Conservation (phyloP, 352 stramenopile species). For the Aphanomyces cochlioides region DNA sequence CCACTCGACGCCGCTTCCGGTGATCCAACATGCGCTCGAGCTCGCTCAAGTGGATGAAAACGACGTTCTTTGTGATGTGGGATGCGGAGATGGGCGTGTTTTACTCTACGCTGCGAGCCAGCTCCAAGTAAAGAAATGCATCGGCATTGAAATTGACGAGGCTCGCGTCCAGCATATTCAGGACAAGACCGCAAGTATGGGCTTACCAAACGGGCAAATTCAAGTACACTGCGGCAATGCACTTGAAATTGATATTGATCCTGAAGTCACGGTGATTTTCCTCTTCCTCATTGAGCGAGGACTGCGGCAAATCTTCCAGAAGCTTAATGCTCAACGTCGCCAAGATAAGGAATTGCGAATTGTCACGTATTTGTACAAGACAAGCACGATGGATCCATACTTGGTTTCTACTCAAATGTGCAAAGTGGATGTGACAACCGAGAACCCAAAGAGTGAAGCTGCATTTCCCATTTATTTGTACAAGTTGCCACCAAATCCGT, state of each 20-base stretch:
- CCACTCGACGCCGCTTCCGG: slow-evolving; percentile 66
- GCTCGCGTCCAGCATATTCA: slow-evolving; percentile 67
- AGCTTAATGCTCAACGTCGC: neutral
- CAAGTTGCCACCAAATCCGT: slow-evolving; percentile 40
- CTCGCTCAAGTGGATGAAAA: slow-evolving; percentile 37
- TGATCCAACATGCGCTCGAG: slow-evolving; percentile 56
- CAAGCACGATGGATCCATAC: slow-evolving; percentile 49
- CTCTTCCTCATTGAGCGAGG: slow-evolving; percentile 76
- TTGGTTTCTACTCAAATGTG: slow-evolving; percentile 46
- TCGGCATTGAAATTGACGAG: slow-evolving; percentile 44
- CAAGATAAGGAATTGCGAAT: slow-evolving; percentile 49
- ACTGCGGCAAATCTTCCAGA: slow-evolving; percentile 43
- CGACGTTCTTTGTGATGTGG: slow-evolving; percentile 77
- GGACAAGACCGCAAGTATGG: slow-evolving; percentile 30
- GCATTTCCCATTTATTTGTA: slow-evolving; percentile 77
- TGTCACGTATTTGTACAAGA: slow-evolving; percentile 74
- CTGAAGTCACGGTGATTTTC: slow-evolving; percentile 73
- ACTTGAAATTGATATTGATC: slow-evolving; percentile 56
- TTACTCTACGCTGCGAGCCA: slow-evolving; percentile 53
- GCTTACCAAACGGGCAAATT: slow-evolving; percentile 47
- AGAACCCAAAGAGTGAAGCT: slow-evolving; percentile 32
- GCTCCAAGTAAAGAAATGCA: slow-evolving; percentile 4
- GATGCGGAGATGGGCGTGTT: slow-evolving; percentile 69
- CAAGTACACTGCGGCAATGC: slow-evolving; percentile 65
- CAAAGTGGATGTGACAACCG: slow-evolving; percentile 16